A percentile compares a stretch with the other conserved stretches of the same genome.
These are phyloP conservation scores for Penicillium concentricum DNA, from an alignment of 2,329 filamentous ascomycete genomes.

Conservation along the genomic window DNA sequence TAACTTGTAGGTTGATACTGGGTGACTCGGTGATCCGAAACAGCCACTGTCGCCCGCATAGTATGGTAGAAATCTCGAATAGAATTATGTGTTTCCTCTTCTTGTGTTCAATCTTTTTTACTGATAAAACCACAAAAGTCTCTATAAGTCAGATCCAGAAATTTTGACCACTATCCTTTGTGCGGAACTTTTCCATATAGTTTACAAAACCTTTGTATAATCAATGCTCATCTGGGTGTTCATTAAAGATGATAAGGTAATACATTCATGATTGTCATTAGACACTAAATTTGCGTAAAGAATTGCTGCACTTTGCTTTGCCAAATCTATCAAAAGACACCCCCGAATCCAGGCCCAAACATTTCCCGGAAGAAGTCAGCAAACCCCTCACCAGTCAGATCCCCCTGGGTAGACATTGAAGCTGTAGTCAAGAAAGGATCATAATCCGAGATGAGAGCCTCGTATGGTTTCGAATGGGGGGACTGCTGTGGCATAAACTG, in stretches of 20 bases:
- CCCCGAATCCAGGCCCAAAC: slow-evolving; percentile 26
- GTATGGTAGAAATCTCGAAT: neutral
- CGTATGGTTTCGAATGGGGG: neutral
- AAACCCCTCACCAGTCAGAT: slow-evolving; percentile 22
- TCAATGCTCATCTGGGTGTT: no score
- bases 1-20: neutral
- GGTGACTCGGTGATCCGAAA: no score
- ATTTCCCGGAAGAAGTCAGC: slow-evolving; percentile 28
- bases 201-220: no score
- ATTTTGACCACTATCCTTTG: no score
- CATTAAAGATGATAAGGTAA: neutral
- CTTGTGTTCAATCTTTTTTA: no score
- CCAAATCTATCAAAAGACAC: slow-evolving; percentile 17
- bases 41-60: neutral
- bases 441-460: slow-evolving; percentile 13
- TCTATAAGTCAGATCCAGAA: no score
- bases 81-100: neutral
- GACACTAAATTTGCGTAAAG: neutral
- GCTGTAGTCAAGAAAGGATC: slow-evolving; percentile 24
- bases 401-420: slow-evolving; percentile 7
- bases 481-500: neutral
- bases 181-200: no score
- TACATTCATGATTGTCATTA: neutral
- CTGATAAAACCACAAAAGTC: no score
- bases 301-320: neutral